Evolutionary conservation across 2,329 filamentous ascomycete genomes (phyloP).

Genomic region (Phialemoniopsis sp.): DNA sequence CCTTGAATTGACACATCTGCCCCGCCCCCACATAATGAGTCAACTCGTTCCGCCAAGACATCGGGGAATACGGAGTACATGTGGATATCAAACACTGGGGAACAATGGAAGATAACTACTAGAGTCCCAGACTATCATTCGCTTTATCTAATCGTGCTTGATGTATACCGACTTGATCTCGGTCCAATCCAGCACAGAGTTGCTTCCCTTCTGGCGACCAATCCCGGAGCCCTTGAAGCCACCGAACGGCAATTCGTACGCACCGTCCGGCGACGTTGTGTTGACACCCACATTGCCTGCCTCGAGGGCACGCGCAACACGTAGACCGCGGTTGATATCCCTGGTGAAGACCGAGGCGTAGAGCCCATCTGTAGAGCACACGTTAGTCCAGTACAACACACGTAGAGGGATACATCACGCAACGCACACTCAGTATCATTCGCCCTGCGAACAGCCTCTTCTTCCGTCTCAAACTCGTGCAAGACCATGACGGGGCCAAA

Average conservation of each 20-base stretch:
- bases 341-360: slow-evolving; percentile 51
- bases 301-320: slow-evolving; percentile 47
- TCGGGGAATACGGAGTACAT: no score
- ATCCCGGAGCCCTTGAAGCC: slow-evolving; percentile 59
- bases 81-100: no score
- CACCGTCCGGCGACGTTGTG: slow-evolving; percentile 7
- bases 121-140: no score
- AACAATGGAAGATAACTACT: no score
- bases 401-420: no score
- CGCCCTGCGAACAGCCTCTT: slow-evolving; percentile 42
- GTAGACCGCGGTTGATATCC: slow-evolving; percentile 39
- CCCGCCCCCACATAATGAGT: no score
- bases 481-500: slow-evolving; percentile 57
- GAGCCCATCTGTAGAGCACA: no score
- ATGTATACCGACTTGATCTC: slow-evolving; percentile 29
- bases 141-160: no score
- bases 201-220: slow-evolving; percentile 42
- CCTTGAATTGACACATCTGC: no score
- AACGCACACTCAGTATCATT: slow-evolving; percentile 52
- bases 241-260: slow-evolving; percentile 13
- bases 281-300: slow-evolving; percentile 47
- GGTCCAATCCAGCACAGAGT: slow-evolving; percentile 34
- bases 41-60: no score
- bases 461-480: slow-evolving; percentile 44
- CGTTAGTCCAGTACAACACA: no score